phyloP scores from a whole-genome alignment of 1,139 yeast genomes.

The Candida glucosophila region DNA sequence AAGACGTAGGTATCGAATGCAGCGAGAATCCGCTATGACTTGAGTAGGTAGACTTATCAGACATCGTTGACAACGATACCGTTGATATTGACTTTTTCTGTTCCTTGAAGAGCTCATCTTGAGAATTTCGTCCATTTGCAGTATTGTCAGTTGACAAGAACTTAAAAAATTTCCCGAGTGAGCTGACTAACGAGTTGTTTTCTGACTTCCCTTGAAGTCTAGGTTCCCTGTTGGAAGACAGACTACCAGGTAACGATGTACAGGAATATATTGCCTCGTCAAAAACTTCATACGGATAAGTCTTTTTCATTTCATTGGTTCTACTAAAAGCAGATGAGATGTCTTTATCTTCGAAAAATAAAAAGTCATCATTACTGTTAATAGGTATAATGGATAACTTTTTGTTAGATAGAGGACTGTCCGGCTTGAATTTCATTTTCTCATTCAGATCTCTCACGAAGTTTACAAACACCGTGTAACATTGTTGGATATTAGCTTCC shows the following conservation, averaged over 20 bases:
- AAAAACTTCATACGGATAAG: constrained; percentile 64
- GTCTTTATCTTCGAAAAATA: constrained; percentile 11
- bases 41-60: no score
- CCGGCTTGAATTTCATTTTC: constrained; percentile 24
- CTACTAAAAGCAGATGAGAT: constrained; percentile 9
- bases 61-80: no score
- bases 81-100: no score
- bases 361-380: constrained; percentile 19
- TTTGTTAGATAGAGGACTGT: constrained; percentile 44
- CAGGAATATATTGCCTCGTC: constrained; percentile 70
- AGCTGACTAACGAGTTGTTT: constrained; percentile 24
- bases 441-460: constrained; percentile 4
- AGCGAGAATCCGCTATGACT: no score
- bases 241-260: constrained; percentile 22
- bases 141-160: constrained; percentile 26
- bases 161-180: constrained; percentile 32
- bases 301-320: constrained; percentile 32
- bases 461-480: constrained; percentile 15
- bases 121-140: no score
- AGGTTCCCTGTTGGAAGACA: constrained; percentile 6
- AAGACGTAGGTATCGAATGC: constrained; percentile 22
- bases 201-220: constrained; percentile 8
- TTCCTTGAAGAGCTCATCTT: no score
- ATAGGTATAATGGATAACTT: constrained; percentile 38
- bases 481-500: constrained; percentile 19